These are phyloP conservation scores for Balamuthia mandrillaris DNA, from an alignment of 208 protist genomes.

Conservation along the genomic window DNA sequence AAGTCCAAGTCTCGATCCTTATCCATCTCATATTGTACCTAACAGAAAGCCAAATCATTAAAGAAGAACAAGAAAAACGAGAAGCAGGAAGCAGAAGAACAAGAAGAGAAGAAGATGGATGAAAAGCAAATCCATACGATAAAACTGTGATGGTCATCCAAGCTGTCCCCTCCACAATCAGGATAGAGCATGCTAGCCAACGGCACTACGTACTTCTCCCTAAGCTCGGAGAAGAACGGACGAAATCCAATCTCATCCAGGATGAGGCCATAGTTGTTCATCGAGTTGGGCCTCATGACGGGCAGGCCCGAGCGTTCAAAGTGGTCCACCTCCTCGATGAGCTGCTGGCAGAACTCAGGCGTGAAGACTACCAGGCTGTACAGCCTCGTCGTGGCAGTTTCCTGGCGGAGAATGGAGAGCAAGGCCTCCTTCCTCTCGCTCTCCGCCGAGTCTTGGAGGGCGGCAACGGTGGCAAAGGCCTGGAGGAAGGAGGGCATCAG, in stretches of 20 bases:
- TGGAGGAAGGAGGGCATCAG: no score
- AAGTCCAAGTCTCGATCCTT: slow-evolving; percentile 53
- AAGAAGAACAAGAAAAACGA: background rate
- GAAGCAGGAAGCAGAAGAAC: no score
- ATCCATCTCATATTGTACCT: slow-evolving; percentile 52
- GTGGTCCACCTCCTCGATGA: slow-evolving; percentile 50
- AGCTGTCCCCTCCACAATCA: background rate
- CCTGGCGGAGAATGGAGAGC: slow-evolving; percentile 15
- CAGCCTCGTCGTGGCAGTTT: slow-evolving; percentile 36
- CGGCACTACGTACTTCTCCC: slow-evolving; percentile 25
- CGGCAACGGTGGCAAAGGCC: no score
- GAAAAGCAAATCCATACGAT: slow-evolving; percentile 28
- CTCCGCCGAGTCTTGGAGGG: background rate
- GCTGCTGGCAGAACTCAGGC: slow-evolving; percentile 40
- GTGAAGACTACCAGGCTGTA: slow-evolving; percentile 51
- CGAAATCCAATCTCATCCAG: slow-evolving; percentile 67
- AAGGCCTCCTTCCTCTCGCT: background rate
- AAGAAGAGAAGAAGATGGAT: background rate
- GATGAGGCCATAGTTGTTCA: slow-evolving; percentile 67
- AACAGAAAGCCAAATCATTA: background rate
- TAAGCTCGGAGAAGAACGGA: slow-evolving; percentile 30
- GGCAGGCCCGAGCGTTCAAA: slow-evolving; percentile 50
- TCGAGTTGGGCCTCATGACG: slow-evolving; percentile 56
- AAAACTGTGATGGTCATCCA: slow-evolving; percentile 62
- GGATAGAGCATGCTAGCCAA: slow-evolving; percentile 38